Evolutionary conservation across 1,139 yeast genomes (phyloP), one percentile per base, ranked within the genome.

Genomic region (Lodderomyces parapsilosis): DNA sequence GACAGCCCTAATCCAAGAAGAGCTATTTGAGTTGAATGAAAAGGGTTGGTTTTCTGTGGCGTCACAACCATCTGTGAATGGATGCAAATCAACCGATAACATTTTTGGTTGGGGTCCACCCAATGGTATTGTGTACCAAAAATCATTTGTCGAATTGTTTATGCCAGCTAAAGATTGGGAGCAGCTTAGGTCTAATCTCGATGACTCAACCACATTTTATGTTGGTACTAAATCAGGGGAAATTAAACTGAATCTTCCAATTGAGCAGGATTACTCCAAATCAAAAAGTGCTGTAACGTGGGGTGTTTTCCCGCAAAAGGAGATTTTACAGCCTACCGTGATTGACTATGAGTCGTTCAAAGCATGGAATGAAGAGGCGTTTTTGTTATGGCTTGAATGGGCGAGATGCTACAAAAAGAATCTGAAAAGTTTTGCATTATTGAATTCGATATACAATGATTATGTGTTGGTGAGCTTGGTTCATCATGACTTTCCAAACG

Each of bases 71-170:
- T 94, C 97, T 0, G 80, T 87, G 1, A 87, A 88, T 55, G 86
- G 89, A 28, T 76, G 84, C 38, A 75, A 74, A 36, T 86, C 96
- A 9, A 73, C 80, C 5, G 98, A 93, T 65, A 83, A 82, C 51
- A 86, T 91, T 38, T 86, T 91, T 62, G 99, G 99, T 1, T 93
- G 99, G 99, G 99, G 99, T 22, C 99, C 99, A 34, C 65, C 74
- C 40, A 81, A 86, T 59, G 98, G 98, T 9, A 81, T 82, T 53
- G 93, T 93, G 39, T 91, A 87, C 65, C 98, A 91, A 63, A 91
- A 91, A 63, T 90, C 95, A 52, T 91, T 90, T 62, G 70, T 93
- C 43, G 99, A 91, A 62, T 78, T 91, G 48, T 71, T 91, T 52
- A 71, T 90, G 35, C 91, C 94, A 42, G 82, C 81, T 40, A 54